Evolutionary conservation across 2,329 filamentous ascomycete species (phyloP).

Genomic region (Talaromyces sp.): DNA sequence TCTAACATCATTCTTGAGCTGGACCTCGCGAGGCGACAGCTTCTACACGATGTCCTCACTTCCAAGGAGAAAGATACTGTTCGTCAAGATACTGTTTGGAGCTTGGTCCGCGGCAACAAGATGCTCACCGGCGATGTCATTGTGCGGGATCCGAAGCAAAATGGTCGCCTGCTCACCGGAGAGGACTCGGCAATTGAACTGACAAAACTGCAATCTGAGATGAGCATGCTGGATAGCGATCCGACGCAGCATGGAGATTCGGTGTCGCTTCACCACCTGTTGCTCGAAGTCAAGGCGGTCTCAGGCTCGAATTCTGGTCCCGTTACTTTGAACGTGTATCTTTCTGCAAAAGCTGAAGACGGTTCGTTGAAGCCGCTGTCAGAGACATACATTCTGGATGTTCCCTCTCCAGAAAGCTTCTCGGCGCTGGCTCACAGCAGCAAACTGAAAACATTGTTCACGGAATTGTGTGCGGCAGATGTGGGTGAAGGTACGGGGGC

Average conservation of each 20-base stretch:
- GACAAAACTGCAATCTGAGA: conserved; percentile 85
- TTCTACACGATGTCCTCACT: conserved; percentile 91
- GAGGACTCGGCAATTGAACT: conserved; percentile 91
- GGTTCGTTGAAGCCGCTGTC: conserved; percentile 63
- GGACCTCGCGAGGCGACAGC: conserved; percentile 78
- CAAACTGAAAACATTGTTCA: conserved; percentile 78
- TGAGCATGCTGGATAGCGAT: conserved; percentile 86
- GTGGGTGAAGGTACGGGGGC: conserved; percentile 55
- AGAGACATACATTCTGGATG: conserved; percentile 74
- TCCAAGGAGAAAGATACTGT: conserved; percentile 72
- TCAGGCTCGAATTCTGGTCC: conserved; percentile 69
- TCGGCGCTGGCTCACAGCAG: conserved; percentile 58
- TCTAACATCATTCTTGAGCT: conserved; percentile 74
- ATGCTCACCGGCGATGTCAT: conserved; percentile 90
- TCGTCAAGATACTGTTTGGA: conserved; percentile 90
- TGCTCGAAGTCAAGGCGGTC: conserved; percentile 79
- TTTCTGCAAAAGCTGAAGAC: conserved; percentile 66
- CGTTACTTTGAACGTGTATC: conserved; percentile 68
- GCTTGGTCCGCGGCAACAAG: conserved; percentile 89
- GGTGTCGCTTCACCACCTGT: conserved; percentile 68
- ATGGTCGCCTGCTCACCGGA: conserved; percentile 79
- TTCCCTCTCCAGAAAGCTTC: conserved; percentile 68
- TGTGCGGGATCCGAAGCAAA: conserved; percentile 77
- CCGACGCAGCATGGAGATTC: conserved; percentile 63
- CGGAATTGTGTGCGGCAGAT: conserved; percentile 75